These are phyloP conservation scores for Saprolegnia parasitica DNA, from an alignment of 352 stramenopile species.

Conservation along the genomic window DNA sequence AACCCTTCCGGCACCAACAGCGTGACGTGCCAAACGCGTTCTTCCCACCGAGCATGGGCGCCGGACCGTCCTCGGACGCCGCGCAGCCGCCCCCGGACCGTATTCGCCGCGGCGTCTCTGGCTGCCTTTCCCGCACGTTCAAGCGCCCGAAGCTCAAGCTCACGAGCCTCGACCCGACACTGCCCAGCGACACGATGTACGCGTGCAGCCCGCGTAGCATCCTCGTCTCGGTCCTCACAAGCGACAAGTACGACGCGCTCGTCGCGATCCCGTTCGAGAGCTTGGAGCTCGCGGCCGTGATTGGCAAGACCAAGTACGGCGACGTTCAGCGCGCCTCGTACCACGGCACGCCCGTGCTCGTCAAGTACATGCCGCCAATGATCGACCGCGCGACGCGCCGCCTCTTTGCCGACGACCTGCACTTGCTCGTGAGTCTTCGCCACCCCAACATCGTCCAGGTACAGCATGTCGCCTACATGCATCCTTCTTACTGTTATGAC, in stretches of 20 bases:
- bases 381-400: constrained; percentile 45
- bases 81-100: background rate
- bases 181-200: background rate
- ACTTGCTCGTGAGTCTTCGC: constrained; percentile 61
- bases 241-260: background rate
- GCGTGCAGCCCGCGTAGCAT: background rate
- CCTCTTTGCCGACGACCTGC: constrained; percentile 66
- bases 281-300: constrained; percentile 3
- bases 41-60: background rate
- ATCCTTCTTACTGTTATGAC: background rate
- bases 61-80: background rate
- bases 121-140: background rate
- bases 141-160: constrained; percentile 6
- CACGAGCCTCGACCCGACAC: background rate
- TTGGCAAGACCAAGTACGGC: constrained; percentile 35
- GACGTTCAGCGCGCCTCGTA: constrained; percentile 68
- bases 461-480: background rate
- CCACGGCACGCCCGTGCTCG: constrained; percentile 62
- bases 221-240: background rate
- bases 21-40: no score
- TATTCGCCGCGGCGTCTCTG: background rate
- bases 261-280: constrained; percentile 23
- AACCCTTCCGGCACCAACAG: constrained; percentile 8
- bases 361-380: constrained; percentile 66
- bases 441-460: constrained; percentile 66